Percentiles rank a stretch among this genome's conserved stretches.
phyloP scores from a whole-genome alignment of 768 basidiomycete species.

The Amanita rubescens region DNA sequence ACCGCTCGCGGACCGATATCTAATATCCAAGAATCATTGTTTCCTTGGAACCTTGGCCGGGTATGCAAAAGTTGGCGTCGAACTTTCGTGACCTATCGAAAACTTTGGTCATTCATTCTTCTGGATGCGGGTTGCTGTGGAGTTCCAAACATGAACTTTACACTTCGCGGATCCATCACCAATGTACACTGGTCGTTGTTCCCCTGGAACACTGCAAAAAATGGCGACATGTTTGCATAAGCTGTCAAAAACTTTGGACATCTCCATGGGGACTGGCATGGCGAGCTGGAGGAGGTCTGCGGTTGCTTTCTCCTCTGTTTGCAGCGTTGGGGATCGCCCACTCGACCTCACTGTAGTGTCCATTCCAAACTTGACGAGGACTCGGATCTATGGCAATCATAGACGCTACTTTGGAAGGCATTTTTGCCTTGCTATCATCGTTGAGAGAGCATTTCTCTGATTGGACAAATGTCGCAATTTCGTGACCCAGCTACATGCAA shows the following conservation, averaged over 20 bases:
- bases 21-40: neutral
- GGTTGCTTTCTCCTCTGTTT: neutral
- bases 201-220: too few species aligned
- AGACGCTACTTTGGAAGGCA: neutral
- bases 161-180: too few species aligned
- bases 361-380: neutral
- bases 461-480: too few species aligned
- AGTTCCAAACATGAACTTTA: too few species aligned
- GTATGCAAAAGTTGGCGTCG: neutral
- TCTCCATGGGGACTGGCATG: too few species aligned
- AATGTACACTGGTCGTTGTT: too few species aligned
- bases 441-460: neutral
- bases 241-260: too few species aligned
- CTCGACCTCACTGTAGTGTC: neutral
- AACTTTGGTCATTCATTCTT: neutral
- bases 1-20: neutral
- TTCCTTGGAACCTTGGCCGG: neutral
- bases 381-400: too few species aligned
- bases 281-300: neutral
- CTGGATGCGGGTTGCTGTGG: neutral
- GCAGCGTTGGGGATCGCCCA: neutral
- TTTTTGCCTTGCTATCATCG: neutral
- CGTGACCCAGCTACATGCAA: neutral
- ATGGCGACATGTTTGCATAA: too few species aligned
- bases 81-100: neutral